Evolutionary conservation across 306 rosid genomes (phyloP), one percentile per base, ranked within the genome.

Genomic region (Oxytropis ochrocephala): DNA sequence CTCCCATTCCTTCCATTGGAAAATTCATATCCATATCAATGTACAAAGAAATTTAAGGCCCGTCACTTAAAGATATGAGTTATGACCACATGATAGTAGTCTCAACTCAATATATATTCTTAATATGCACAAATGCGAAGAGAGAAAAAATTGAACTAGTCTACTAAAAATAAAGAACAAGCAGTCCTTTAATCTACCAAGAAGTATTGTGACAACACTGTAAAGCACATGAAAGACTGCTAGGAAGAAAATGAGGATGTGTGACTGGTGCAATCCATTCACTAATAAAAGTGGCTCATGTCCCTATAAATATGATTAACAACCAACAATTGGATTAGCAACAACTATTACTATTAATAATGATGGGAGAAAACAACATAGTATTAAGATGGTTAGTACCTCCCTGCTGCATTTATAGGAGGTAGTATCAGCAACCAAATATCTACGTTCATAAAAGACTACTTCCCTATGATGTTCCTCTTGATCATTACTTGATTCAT

Each of bases 1-100:
- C 80, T 95, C 99, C 99, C 99, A 95, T 8, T 75, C 79, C 80
- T 91, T 95, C 99, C 99, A 95, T n/a, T n/a, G n/a, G n/a, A n/a
- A n/a, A n/a, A n/a, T n/a, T n/a, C n/a, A n/a, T n/a, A n/a, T n/a
- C n/a, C n/a, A n/a, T n/a, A n/a, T n/a, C n/a, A n/a, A n/a, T n/a
- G n/a, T n/a, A n/a, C n/a, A n/a, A n/a, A n/a, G n/a, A n/a, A n/a
- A n/a, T n/a, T n/a, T n/a, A n/a, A n/a, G n/a, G n/a, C n/a, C n/a
- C n/a, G n/a, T n/a, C n/a, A n/a, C n/a, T n/a, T n/a, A n/a, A n/a
- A n/a, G n/a, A n/a, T n/a, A n/a, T n/a, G n/a, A n/a, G n/a, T n/a
- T n/a, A n/a, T n/a, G n/a, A n/a, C n/a, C n/a, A n/a, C n/a, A n/a
- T n/a, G n/a, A n/a, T n/a, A n/a, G n/a, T n/a, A n/a, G n/a, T n/a